phyloP scores from a whole-genome alignment of 2,329 filamentous ascomycete genomes.

The Penicillium rolfsii region DNA sequence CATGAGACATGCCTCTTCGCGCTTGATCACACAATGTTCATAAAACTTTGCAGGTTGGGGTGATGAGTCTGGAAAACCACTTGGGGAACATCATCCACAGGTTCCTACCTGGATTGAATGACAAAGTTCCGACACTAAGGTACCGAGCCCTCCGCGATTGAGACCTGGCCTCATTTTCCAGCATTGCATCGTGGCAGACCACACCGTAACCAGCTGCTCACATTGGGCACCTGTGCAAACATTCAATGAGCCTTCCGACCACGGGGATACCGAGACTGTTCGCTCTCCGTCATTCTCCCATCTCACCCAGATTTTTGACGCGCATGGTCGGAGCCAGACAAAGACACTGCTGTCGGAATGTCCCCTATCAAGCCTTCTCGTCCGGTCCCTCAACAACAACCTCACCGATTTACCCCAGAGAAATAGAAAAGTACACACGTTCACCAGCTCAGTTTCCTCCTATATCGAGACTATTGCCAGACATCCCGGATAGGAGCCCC shows the following conservation, averaged over 20 bases:
- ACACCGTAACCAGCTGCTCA: neutral
- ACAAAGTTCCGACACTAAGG: no score
- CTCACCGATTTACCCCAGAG: neutral
- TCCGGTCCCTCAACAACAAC: neutral
- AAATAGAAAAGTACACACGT: neutral
- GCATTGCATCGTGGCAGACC: no score
- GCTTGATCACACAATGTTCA: no score
- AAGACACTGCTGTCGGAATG: neutral
- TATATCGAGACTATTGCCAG: slow-evolving; percentile 3
- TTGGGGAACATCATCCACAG: no score
- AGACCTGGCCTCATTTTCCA: no score
- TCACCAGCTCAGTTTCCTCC: slow-evolving; percentile 3
- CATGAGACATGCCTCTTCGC: no score
- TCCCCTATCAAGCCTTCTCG: neutral
- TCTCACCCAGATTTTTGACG: neutral
- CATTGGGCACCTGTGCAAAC: no score
- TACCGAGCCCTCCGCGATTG: no score
- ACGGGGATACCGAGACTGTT: neutral
- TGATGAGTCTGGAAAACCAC: no score
- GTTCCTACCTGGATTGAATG: no score
- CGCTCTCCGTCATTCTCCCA: neutral
- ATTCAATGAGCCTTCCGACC: neutral
- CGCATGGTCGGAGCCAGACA: slow-evolving; percentile 1
- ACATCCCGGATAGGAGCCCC: neutral
- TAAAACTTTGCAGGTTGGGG: no score